phyloP scores from a whole-genome alignment of 2,329 filamentous ascomycete species.

The Parascedosporium putredinis region DNA sequence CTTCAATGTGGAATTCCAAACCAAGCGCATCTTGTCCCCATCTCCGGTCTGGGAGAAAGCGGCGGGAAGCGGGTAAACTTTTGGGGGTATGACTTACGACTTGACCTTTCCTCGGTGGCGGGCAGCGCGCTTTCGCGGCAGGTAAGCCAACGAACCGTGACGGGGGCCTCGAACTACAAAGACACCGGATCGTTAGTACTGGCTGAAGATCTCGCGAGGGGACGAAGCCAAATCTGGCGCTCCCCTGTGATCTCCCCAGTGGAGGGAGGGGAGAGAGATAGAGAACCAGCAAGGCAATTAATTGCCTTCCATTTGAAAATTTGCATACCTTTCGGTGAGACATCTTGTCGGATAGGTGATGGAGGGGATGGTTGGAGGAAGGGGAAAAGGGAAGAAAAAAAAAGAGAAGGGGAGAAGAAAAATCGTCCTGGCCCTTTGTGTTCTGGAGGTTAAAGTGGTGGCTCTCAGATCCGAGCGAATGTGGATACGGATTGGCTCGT shows the following conservation, averaged over 20 bases:
- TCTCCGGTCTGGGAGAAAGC: too few species aligned
- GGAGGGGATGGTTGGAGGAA: not conserved
- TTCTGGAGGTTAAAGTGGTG: not conserved
- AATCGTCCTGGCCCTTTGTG: not conserved
- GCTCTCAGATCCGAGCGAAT: not conserved
- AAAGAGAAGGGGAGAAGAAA: constrained; percentile 9
- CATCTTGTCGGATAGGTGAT: constrained; percentile 8
- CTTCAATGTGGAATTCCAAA: too few species aligned
- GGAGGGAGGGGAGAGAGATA: not conserved
- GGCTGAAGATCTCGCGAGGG: not conserved
- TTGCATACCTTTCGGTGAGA: constrained; percentile 14
- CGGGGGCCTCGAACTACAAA: constrained; percentile 63
- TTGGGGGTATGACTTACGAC: constrained; percentile 56
- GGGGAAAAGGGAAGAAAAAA: constrained; percentile 14
- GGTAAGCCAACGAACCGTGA: constrained; percentile 84
- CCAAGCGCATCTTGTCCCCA: too few species aligned
- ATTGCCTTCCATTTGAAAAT: too few species aligned
- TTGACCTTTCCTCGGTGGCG: constrained; percentile 96
- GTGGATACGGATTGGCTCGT: not conserved
- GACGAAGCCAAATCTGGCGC: too few species aligned
- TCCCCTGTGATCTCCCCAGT: too few species aligned
- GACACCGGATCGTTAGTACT: not conserved
- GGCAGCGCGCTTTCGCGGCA: constrained; percentile 85
- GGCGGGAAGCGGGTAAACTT: not conserved
- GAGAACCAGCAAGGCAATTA: too few species aligned